A percentile compares a stretch with the other conserved stretches of the same genome.
These are phyloP conservation scores for Phytophthora tentaculata DNA, from an alignment of 352 stramenopile species.

Conservation along the genomic window DNA sequence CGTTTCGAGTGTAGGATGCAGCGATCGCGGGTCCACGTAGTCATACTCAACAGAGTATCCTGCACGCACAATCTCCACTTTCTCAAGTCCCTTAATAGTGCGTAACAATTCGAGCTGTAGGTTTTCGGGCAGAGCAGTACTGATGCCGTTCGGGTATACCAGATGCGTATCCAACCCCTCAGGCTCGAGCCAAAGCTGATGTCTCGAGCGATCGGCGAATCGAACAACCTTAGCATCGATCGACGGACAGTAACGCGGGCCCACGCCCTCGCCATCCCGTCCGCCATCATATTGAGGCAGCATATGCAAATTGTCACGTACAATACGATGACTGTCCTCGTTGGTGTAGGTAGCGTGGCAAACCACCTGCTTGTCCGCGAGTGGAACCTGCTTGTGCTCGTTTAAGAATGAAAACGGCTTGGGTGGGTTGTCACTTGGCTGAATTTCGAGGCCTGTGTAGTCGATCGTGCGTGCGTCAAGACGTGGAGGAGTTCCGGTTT, in stretches of 20 bases:
- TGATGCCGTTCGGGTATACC: conserved; percentile 98
- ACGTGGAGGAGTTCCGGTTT: conserved; percentile 97
- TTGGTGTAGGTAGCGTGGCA: conserved; percentile 98
- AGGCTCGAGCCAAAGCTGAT: conserved; percentile 98
- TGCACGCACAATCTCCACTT: conserved; percentile 94
- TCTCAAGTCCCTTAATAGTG: conserved; percentile 95
- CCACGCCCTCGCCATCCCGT: conserved; percentile 67
- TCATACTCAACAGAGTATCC: conserved; percentile 99
- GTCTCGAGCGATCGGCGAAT: conserved; percentile 74
- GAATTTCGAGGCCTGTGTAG: conserved; percentile 90
- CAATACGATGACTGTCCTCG: conserved; percentile 94
- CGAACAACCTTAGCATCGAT: conserved; percentile 97
- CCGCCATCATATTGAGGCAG: conserved; percentile 93
- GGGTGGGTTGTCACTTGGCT: conserved; percentile 93
- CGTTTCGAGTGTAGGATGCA: conserved; percentile 95
- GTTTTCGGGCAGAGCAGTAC: conserved; percentile 90
- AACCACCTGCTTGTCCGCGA: conserved; percentile 81
- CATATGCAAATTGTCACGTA: conserved; percentile 94
- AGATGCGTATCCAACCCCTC: conserved; percentile 97
- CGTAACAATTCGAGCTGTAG: conserved; percentile 96
- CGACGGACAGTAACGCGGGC: conserved; percentile 95
- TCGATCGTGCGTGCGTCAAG: conserved; percentile 96
- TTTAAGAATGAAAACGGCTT: conserved; percentile 96
- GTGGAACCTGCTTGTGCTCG: conserved; percentile 66
- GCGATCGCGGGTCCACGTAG: conserved; percentile 95